These are phyloP conservation scores for Alternaria infectoria DNA, from an alignment of 2,329 filamentous ascomycete genomes.

Conservation along the genomic window DNA sequence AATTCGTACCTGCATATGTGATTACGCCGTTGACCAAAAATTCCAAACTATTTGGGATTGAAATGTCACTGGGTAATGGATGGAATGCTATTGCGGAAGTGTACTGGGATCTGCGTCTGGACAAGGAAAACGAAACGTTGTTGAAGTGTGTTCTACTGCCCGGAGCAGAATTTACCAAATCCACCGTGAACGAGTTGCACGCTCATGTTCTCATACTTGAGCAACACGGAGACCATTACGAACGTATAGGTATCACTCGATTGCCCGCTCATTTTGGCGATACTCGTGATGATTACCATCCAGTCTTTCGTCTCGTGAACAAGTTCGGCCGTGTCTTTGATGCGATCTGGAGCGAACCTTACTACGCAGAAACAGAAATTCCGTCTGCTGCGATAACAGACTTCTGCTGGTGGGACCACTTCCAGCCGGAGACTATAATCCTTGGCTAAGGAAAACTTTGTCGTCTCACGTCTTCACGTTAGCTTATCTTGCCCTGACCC, in stretches of 20 bases:
- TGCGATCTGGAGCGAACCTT: no score
- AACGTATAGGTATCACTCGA: neutral
- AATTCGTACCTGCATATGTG: neutral
- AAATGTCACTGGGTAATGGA: neutral
- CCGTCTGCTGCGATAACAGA: no score
- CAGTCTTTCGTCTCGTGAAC: neutral
- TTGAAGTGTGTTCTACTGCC: neutral
- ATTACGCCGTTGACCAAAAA: no score
- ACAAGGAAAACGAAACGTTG: neutral
- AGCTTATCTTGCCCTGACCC: no score
- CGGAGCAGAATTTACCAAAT: neutral
- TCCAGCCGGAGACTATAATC: neutral
- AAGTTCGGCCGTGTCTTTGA: neutral
- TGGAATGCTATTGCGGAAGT: neutral
- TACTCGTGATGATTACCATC: no score
- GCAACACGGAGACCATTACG: neutral
- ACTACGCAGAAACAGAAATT: no score
- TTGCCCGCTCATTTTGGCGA: neutral
- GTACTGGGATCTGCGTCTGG: neutral
- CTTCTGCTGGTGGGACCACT: neutral
- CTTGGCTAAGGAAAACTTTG: neutral
- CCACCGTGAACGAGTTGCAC: neutral
- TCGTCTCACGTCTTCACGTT: neutral
- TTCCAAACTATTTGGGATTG: neutral
- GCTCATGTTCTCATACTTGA: neutral